These are phyloP conservation scores for Aspergillus sp. DNA, from an alignment of 2,329 filamentous ascomycete species.

Conservation along the genomic window DNA sequence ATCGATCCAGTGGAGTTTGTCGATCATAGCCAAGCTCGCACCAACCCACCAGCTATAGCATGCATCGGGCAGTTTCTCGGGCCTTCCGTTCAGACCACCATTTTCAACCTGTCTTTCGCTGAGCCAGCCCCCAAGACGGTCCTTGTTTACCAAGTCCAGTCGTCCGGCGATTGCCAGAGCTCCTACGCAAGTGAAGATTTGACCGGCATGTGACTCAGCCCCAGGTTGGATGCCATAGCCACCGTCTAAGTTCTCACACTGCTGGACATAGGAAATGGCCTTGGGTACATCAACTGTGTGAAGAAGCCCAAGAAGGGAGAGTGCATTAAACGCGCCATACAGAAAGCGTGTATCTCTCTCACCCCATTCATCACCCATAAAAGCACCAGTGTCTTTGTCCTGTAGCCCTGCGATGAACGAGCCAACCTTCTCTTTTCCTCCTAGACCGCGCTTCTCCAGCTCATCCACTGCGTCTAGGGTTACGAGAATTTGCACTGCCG, in stretches of 20 bases:
- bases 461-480: slow-evolving; percentile 82
- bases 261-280: slow-evolving; percentile 75
- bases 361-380: slow-evolving; percentile 93
- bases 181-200: slow-evolving; percentile 92
- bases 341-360: slow-evolving; percentile 94
- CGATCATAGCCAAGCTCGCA: slow-evolving; percentile 87
- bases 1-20: slow-evolving; percentile 90
- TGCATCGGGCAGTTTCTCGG: slow-evolving; percentile 93
- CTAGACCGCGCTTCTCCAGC: slow-evolving; percentile 69
- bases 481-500: slow-evolving; percentile 88
- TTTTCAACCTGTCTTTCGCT: slow-evolving; percentile 87
- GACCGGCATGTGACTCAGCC: slow-evolving; percentile 90
- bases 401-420: slow-evolving; percentile 83
- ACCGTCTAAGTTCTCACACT: slow-evolving; percentile 91
- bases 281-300: slow-evolving; percentile 75
- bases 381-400: slow-evolving; percentile 77
- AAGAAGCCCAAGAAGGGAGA: slow-evolving; percentile 78
- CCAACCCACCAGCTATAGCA: slow-evolving; percentile 99
- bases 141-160: slow-evolving; percentile 77
- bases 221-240: slow-evolving; percentile 88
- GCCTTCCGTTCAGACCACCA: slow-evolving; percentile 88
- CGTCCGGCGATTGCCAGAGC: slow-evolving; percentile 81
- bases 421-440: slow-evolving; percentile 71
- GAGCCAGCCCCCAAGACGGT: slow-evolving; percentile 84
- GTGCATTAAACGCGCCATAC: slow-evolving; percentile 83